Evolutionary conservation across 2,329 filamentous ascomycete genomes (phyloP).

Genomic region (Pyrenophora teres): DNA sequence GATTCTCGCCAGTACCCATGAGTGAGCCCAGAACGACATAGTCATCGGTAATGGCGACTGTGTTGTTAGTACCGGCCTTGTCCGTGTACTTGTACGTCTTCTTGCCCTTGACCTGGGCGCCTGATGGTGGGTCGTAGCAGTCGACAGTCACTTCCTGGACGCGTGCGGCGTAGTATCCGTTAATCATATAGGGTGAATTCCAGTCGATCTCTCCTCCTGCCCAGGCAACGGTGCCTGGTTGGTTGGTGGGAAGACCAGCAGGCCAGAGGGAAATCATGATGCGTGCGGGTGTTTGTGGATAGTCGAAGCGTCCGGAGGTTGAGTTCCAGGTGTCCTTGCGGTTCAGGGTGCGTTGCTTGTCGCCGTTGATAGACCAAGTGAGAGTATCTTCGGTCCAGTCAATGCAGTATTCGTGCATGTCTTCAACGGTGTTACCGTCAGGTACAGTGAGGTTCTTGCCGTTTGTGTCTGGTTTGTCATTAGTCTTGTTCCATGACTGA

Average conservation of each 20-base stretch:
- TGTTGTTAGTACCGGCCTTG: constrained; percentile 68
- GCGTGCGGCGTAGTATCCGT: constrained; percentile 87
- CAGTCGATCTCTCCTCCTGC: constrained; percentile 90
- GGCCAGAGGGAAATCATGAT: constrained; percentile 97
- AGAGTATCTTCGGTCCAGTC: constrained; percentile 88
- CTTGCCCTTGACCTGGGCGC: constrained; percentile 62
- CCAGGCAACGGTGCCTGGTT: constrained; percentile 85
- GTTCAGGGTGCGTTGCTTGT: constrained; percentile 73
- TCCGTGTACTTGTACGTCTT: constrained; percentile 77
- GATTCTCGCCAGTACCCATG: constrained; percentile 78
- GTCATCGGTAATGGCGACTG: constrained; percentile 76
- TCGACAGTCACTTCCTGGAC: constrained; percentile 78
- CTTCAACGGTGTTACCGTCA: constrained; percentile 72
- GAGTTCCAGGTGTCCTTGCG: constrained; percentile 83
- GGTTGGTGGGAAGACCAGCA: constrained; percentile 78
- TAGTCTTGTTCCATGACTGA: constrained; percentile 11
- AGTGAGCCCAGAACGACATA: constrained; percentile 78
- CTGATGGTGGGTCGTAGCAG: constrained; percentile 84
- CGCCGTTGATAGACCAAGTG: constrained; percentile 85
- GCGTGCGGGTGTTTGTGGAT: constrained; percentile 87
- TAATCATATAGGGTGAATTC: constrained; percentile 78
- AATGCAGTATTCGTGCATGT: constrained; percentile 84
- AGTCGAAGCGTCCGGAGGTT: constrained; percentile 80
- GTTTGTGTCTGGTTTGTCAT: constrained; percentile 66
- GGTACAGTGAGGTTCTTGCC: constrained; percentile 68